phyloP scores from a whole-genome alignment of 164 flowering plant species.

The Umbilicus rupestris region DNA sequence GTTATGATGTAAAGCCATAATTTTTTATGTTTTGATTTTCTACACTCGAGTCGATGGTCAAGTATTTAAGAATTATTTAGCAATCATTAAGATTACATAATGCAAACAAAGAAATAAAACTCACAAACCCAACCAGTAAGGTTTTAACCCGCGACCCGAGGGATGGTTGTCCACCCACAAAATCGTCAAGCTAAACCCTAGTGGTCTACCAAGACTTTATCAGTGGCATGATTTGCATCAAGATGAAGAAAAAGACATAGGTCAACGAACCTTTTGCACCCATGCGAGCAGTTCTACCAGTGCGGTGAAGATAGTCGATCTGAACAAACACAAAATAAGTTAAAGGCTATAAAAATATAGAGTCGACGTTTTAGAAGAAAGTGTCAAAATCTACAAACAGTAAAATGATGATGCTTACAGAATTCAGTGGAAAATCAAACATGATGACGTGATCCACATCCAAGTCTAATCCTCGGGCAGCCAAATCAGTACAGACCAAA shows the following conservation, averaged over 20 bases:
- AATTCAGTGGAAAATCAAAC: slow-evolving; percentile 89
- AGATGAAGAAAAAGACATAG: not conserved
- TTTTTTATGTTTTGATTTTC: no score
- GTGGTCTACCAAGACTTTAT: not conserved
- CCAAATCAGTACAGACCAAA: slow-evolving; percentile 93
- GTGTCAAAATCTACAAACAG: not conserved
- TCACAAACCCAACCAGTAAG: not conserved
- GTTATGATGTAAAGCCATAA: no score
- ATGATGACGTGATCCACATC: slow-evolving; percentile 97
- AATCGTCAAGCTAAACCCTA: not conserved
- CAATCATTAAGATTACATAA: no score
- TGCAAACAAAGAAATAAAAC: no score
- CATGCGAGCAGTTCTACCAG: slow-evolving; percentile 99
- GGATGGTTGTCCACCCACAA: not conserved
- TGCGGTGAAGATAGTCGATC: slow-evolving; percentile 98
- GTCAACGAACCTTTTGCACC: slow-evolving; percentile 79
- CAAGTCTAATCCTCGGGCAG: slow-evolving; percentile 95
- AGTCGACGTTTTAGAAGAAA: not conserved
- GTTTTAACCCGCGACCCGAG: not conserved
- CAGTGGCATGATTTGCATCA: not conserved
- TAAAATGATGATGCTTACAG: slow-evolving; percentile 38
- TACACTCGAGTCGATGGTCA: no score
- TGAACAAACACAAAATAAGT: slow-evolving; percentile 21
- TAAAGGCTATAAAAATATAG: not conserved
- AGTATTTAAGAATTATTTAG: no score